Conservation (phyloP, 108 stramenopile species). For the Poteriospumella lacustris region DNA sequence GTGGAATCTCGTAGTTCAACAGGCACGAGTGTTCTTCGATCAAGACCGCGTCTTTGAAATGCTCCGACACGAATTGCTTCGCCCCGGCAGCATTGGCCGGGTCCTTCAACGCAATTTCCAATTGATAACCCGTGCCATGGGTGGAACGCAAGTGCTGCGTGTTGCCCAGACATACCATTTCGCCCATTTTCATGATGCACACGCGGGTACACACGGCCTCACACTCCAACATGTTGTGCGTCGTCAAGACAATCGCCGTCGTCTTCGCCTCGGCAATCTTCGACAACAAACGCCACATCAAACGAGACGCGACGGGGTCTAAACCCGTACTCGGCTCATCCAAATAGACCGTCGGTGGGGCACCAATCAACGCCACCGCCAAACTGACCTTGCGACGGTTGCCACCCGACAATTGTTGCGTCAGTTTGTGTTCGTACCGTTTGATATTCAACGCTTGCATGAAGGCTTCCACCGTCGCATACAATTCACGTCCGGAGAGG, state of each 20-base stretch:
- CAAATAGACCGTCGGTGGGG: constrained; percentile 25
- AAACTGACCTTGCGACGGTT: constrained; percentile 15
- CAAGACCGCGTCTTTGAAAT: constrained; percentile 5
- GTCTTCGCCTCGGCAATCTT: not conserved
- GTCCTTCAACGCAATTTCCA: not conserved
- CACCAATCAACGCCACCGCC: constrained; percentile 21
- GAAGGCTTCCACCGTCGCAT: not conserved
- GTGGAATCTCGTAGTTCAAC: constrained; percentile 29
- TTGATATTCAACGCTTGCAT: constrained; percentile 22
- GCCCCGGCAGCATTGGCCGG: not conserved
- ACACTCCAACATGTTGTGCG: constrained; percentile 29
- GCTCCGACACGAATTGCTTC: not conserved
- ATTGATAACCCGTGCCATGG: constrained; percentile 22
- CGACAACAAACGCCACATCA: constrained; percentile 28
- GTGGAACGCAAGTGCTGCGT: constrained; percentile 24
- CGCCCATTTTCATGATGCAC: constrained; percentile 26
- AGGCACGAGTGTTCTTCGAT: constrained; percentile 9
- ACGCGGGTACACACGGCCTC: constrained; percentile 31
- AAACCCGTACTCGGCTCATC: constrained; percentile 28
- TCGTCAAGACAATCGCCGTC: constrained; percentile 20
- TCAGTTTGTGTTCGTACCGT: constrained; percentile 15
- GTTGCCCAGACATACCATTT: constrained; percentile 29
- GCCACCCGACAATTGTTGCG: constrained; percentile 3
- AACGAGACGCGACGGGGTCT: constrained; percentile 21
- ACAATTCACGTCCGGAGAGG: not conserved